Conservation (phyloP, 2,329 filamentous ascomycete genomes). For the Ophiobolus disseminans region DNA sequence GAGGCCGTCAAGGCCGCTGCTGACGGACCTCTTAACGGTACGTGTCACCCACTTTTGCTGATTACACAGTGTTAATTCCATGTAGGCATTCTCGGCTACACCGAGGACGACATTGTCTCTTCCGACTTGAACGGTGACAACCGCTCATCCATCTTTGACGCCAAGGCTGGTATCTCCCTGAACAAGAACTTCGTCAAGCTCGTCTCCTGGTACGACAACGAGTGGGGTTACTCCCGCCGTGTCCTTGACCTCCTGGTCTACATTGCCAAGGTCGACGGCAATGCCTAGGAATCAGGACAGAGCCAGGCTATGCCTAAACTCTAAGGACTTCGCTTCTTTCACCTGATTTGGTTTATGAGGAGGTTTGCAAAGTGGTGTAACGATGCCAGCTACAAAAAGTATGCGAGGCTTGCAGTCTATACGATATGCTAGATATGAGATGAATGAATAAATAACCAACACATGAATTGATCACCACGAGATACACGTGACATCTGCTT, state of each 20-base stretch:
- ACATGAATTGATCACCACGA: conserved; percentile 7
- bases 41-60: conserved; percentile 41
- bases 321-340: conserved; percentile 25
- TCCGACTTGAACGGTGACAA: conserved; percentile 91
- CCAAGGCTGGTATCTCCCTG: conserved; percentile 97
- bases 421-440: conserved; percentile 39
- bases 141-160: conserved; percentile 97
- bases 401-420: conserved; percentile 21
- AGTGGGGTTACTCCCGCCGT: conserved; percentile 98
- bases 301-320: conserved; percentile 45
- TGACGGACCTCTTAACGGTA: conserved; percentile 84
- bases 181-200: conserved; percentile 99
- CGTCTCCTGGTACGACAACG: conserved; percentile 98
- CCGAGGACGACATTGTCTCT: conserved; percentile 96
- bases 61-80: conserved; percentile 25
- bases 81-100: conserved; percentile 86
- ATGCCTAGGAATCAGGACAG: conserved; percentile 52
- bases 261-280: conserved; percentile 54
- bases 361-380: conserved; percentile 13
- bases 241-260: conserved; percentile 59
- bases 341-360: conserved; percentile 5
- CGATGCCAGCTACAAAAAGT: conserved; percentile 18
- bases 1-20: conserved; percentile 82
- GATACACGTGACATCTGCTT: too few species aligned
- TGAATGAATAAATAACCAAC: conserved; percentile 33